Evolutionary conservation across 169 alveolate species (phyloP).

Genomic region (Plasmodium vivax): DNA sequence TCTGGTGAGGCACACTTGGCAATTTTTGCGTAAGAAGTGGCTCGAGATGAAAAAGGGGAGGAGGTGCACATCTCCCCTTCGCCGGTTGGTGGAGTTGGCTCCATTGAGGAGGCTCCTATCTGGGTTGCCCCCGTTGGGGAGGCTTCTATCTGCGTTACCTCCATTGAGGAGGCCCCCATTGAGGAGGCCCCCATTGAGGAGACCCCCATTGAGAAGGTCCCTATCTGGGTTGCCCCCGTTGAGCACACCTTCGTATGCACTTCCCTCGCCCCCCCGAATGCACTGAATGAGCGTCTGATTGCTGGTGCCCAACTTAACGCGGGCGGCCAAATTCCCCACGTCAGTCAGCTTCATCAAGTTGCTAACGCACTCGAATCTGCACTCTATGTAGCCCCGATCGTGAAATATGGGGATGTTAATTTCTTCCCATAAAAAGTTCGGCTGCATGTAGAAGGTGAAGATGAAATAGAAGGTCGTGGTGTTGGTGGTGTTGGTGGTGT

Average conservation of each 20-base stretch:
- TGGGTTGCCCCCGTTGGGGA: background rate
- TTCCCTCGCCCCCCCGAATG: background rate
- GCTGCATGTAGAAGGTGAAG: conserved; percentile 40
- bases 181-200: background rate
- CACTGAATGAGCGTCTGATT: conserved; percentile 25
- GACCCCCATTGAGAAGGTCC: background rate
- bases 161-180: background rate
- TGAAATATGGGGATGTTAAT: conserved; percentile 43
- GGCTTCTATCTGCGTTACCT: background rate
- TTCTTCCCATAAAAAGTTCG: conserved; percentile 57
- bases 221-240: background rate
- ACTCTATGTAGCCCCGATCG: conserved; percentile 33
- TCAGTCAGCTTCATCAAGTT: conserved; percentile 10
- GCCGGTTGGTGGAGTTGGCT: background rate
- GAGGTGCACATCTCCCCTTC: background rate
- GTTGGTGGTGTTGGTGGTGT: too few species aligned
- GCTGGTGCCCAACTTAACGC: background rate
- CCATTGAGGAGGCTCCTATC: background rate
- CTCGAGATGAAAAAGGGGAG: conserved; percentile 38
- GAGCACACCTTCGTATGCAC: too few species aligned
- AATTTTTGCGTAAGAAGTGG: background rate
- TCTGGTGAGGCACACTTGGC: conserved; percentile 17
- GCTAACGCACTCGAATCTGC: conserved; percentile 25
- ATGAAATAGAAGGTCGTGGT: conserved; percentile 17
- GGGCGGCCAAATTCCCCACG: background rate